Base-by-base conservation (phyloP, 2,329 filamentous ascomycete species). In the Stagonosporopsis vannaccii region DNA sequence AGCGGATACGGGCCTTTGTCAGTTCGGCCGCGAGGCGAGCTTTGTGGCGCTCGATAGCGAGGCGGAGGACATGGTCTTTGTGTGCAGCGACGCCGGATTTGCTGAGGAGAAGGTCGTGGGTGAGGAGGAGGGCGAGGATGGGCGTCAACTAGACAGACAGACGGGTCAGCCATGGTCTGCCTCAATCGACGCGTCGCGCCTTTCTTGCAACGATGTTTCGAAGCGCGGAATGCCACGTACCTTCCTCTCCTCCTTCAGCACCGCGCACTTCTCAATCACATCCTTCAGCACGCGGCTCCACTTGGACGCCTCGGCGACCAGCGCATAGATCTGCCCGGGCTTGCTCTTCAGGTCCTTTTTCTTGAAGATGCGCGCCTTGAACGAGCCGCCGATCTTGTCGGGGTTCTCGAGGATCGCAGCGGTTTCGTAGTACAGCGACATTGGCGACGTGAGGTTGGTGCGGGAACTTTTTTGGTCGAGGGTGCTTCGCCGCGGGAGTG, bases 341-440 rank as follows among this genome's bases (percentile, higher is more conserved):
- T 89, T 85, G 15, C 90, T 92, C 71, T 94, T 96, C 63, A 92
- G 78, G 7, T 83, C 81, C 66, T 90, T 90, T 59, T 87, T 88
- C 56, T 78, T 82, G 75, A 95, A 98, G 40, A 98, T 86, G 32
- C 91, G 84, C 7, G 92, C 91, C 76, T 96, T 97, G 61, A 98
- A 83, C 23, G 91, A 97, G 17, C 91, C 92, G n/a, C 89, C 88
- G 3, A 82, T 78, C n/a, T 85, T 84, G 1, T 85, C 79, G 3
- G 87, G 78, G 6, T 83, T 84, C 4, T 84, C 84, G 52, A 99
- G 79, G 32, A 97, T 81, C 13, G 87, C 83, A 4, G 90, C 92
- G 6, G 93, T 90, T 80, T 98, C 95, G 74, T 96, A 90, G 75
- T 99, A 99, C 53, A 99, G 88, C 43, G 93, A 96, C 94, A 98